phyloP scores from a whole-genome alignment of 73 alveolate species.

The Breviolum minutum region DNA sequence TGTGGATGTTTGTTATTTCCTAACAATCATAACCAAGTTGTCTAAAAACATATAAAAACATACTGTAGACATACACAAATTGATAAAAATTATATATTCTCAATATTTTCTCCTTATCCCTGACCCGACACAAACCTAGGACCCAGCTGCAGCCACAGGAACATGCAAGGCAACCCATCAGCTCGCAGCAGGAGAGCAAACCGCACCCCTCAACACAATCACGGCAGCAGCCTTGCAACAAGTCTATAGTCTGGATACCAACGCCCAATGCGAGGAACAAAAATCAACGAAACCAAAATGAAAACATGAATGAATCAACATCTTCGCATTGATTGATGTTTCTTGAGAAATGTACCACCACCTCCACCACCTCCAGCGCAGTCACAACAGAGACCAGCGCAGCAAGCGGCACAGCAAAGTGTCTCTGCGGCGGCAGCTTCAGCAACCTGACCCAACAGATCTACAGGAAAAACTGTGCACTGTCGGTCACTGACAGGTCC shows the following conservation, averaged over 20 bases:
- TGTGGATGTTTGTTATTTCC: background rate
- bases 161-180: constrained; percentile 60
- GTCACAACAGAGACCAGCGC: constrained; percentile 7
- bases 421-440: constrained; percentile 84
- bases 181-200: constrained; percentile 78
- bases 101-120: background rate
- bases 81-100: too few relatives aligned
- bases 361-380: background rate
- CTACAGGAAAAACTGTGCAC: background rate
- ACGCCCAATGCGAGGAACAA: too few relatives aligned
- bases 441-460: constrained; percentile 24
- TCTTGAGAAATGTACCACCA: background rate
- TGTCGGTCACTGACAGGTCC: too few relatives aligned
- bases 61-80: too few relatives aligned
- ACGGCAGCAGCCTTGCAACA: background rate
- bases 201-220: constrained; percentile 47
- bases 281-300: background rate
- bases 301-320: background rate
- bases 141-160: background rate
- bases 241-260: too few relatives aligned
- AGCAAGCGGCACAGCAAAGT: constrained; percentile 68
- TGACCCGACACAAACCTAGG: background rate
- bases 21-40: too few relatives aligned
- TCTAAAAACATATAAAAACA: too few relatives aligned
- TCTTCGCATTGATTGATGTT: background rate